Base-by-base conservation (phyloP, 805 yeast genomes). In the Cyberlindnera subsufficiens region DNA sequence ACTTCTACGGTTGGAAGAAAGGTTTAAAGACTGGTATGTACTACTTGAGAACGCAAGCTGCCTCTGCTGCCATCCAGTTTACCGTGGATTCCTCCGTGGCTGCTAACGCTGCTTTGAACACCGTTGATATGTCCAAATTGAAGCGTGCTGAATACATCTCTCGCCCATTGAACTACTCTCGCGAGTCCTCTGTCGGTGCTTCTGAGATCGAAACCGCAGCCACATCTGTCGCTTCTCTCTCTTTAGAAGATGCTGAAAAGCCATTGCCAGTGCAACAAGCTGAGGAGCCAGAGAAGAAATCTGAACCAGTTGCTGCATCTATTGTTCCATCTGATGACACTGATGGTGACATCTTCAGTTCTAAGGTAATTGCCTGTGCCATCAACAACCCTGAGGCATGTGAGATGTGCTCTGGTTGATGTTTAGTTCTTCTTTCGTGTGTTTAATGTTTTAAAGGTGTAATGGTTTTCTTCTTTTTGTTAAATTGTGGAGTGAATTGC, bases 21-120 rank as follows among this genome's bases (percentile, higher is more conserved):
- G 98, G 98, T 43, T 74, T 90, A 56, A 90, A 90, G 74, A 90
- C 98, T 8, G 98, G 98, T 54, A 89, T 90, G 91, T 90, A 90
- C 72, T 90, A 90, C 64, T 72, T 90, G 64, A 80, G 97, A 66
- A 89, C 98, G 3, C 95, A 87, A 72, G 96, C 98, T 45, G 98
- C 98, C 25, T 78, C 96, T 30, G 85, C 95, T 39, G 96, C 98
- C 38, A 91, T 91, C 62, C 95, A 91, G 69, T 91, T 89, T 64
- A 84, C 38, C 14, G 40, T 44, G 19, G 86, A 78, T 53, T 88
- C 43, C 80, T 91, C 95, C 77, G 96, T 96, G 50, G 96, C 98
- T 44, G 97, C 96, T 17, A 78, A 93, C 39, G 90, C 96, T 42
- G 93, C 95, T 39, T 82, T 48, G 35, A 62, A 50, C 37, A 43